Conservation (phyloP, 1,139 yeast species). For the Pichia sp. region DNA sequence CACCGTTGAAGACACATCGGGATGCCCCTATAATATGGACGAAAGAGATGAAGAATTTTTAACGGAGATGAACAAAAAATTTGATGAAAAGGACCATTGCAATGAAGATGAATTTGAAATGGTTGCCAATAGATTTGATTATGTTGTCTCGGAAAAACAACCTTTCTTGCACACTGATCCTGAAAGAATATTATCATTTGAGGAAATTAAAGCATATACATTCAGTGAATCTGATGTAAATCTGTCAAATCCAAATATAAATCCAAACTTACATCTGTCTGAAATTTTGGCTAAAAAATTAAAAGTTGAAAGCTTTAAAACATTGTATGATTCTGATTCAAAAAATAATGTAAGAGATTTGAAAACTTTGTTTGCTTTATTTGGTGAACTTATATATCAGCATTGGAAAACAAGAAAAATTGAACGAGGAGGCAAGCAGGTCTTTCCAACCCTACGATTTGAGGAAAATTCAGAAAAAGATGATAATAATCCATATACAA, state of each 20-base stretch:
- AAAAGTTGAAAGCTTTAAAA: conserved; percentile 28
- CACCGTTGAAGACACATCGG: conserved; percentile 89
- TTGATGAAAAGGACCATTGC: conserved; percentile 30
- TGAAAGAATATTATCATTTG: conserved; percentile 57
- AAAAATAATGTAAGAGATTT: conserved; percentile 37
- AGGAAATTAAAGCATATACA: conserved; percentile 52
- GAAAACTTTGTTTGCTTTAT: conserved; percentile 45
- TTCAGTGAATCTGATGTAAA: conserved; percentile 26
- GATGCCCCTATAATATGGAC: conserved; percentile 84
- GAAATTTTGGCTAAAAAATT: conserved; percentile 27
- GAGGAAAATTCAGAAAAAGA: conserved; percentile 85
- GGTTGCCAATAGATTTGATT: conserved; percentile 67
- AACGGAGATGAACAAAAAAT: conserved; percentile 31
- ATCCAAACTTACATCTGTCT: conserved; percentile 15
- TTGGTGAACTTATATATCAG: conserved; percentile 63
- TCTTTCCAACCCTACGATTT: conserved; percentile 70
- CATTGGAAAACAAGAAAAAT: conserved; percentile 80
- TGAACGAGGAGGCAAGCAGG: conserved; percentile 57
- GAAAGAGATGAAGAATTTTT: conserved; percentile 75
- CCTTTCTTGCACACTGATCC: conserved; percentile 89
- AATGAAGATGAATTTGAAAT: conserved; percentile 83
- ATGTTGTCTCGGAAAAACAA: conserved; percentile 67
- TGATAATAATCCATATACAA: conserved; percentile 89
- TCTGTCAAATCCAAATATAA: conserved; percentile 20
- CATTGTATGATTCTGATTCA: conserved; percentile 43